These are phyloP conservation scores for Pythium rishiriense DNA, from an alignment of 352 stramenopile genomes.

Conservation along the genomic window DNA sequence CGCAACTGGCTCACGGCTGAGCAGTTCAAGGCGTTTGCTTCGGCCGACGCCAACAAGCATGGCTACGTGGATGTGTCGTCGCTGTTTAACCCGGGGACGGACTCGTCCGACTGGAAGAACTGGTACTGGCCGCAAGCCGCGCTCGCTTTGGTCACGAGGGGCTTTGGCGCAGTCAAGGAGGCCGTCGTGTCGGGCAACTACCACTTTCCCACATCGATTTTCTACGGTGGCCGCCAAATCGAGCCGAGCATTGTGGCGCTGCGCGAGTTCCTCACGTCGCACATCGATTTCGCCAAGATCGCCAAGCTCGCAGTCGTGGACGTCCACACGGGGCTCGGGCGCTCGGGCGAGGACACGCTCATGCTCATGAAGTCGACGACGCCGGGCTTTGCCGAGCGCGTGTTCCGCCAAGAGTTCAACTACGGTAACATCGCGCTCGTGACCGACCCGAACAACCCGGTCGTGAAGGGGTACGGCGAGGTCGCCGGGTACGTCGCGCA, in stretches of 20 bases:
- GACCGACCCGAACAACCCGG: constrained; percentile 30
- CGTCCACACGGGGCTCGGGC: constrained; percentile 92
- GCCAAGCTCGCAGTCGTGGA: constrained; percentile 79
- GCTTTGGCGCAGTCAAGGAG: constrained; percentile 69
- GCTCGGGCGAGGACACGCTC: constrained; percentile 48
- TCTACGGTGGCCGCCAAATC: constrained; percentile 80
- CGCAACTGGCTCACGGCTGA: constrained; percentile 81
- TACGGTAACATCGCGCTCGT: constrained; percentile 29
- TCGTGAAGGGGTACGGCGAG: constrained; percentile 56
- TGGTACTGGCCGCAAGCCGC: constrained; percentile 55
- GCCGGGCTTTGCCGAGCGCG: constrained; percentile 1
- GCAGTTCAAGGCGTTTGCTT: constrained; percentile 47
- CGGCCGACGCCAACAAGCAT: constrained; percentile 68
- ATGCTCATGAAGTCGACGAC: constrained; percentile 36
- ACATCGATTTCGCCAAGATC: constrained; percentile 44
- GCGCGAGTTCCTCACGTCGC: constrained; percentile 54
- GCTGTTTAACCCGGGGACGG: constrained; percentile 61
- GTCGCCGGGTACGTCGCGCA: constrained; percentile 45
- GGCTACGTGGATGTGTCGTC: constrained; percentile 78
- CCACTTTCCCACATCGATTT: constrained; percentile 67
- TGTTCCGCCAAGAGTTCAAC: constrained; percentile 24
- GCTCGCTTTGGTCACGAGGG: constrained; percentile 37
- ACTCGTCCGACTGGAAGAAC: constrained; percentile 23
- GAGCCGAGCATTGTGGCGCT: constrained; percentile 71
- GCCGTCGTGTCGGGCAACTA: constrained; percentile 91